Evolutionary conservation across 106 monocot species (phyloP).

Genomic region (Vanilla planifolia): DNA sequence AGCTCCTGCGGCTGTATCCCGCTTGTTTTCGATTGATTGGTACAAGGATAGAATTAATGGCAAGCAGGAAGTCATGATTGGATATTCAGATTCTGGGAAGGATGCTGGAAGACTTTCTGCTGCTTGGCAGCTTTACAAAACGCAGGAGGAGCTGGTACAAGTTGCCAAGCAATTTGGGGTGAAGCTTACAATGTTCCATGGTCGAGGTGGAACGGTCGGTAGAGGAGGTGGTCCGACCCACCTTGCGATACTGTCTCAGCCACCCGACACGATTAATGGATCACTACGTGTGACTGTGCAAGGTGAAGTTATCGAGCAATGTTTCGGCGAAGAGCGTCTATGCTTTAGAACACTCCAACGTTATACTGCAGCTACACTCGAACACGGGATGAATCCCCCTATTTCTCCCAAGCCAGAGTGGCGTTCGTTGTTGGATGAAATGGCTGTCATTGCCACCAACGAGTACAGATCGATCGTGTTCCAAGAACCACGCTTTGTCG

Average conservation of each 20-base stretch:
- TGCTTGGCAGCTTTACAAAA: conserved; percentile 93
- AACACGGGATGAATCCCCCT: conserved; percentile 94
- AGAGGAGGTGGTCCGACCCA: conserved; percentile 88
- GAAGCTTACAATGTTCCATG: conserved; percentile 97
- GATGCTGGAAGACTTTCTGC: conserved; percentile 91
- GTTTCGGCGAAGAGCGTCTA: conserved; percentile 90
- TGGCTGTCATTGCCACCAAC: conserved; percentile 82
- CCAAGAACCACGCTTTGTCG: conserved; percentile 85
- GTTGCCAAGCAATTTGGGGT: conserved; percentile 82
- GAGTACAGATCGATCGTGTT: conserved; percentile 91
- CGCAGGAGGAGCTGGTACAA: conserved; percentile 76
- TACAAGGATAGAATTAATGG: conserved; percentile 74
- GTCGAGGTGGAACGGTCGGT: conserved; percentile 87
- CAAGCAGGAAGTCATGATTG: conserved; percentile 96
- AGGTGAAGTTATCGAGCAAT: conserved; percentile 95
- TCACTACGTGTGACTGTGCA: conserved; percentile 87
- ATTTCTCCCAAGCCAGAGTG: conserved; percentile 92
- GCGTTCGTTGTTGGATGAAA: conserved; percentile 85
- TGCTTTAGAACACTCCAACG: conserved; percentile 95
- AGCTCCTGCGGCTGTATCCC: conserved; percentile 74
- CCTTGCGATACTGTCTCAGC: conserved; percentile 84
- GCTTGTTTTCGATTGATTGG: conserved; percentile 85
- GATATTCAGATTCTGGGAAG: conserved; percentile 92
- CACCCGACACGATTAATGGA: conserved; percentile 78
- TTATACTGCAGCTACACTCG: conserved; percentile 87